Evolutionary conservation across 805 yeast species (phyloP), one percentile per base, ranked within the genome.

Genomic region (Hanseniaspora jakobsenii): DNA sequence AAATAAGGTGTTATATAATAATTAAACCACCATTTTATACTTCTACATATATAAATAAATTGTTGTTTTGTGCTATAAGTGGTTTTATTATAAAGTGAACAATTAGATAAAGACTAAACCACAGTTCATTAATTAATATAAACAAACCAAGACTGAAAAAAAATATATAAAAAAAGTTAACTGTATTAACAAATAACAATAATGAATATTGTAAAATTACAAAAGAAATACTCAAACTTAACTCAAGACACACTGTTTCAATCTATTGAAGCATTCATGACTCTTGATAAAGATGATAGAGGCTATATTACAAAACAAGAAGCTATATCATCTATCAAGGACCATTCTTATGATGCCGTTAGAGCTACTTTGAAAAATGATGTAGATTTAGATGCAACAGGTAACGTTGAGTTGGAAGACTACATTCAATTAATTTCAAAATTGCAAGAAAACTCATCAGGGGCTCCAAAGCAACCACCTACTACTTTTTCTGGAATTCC

Each of bases 361-460:
- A 79, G 98, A 66, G 94, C 86, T 61, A 83, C 96, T 2, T 71
- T 91, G 59, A 91, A 91, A 59, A 34, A 42, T 24, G 74, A 73
- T 43, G 96, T 86, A 38, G 78, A 80, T 52, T 94, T 91, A 27
- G 98, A 91, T 64, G 94, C 97, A 13, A 81, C 94, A 4, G 98
- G 98, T 21, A 89, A 83, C 58, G 96, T 91, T 44, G 98, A 91
- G 61, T 67, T 91, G 58, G 98, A 91, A 48, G 98, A 91, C 60
- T 91, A 76, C 57, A 96, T 89, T 27, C 81, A 79, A 53, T 66
- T 91, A 54, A 72, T 81, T 46, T 82, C 94, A 26, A 85, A 84
- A 59, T 70, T 87, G 51, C 80, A 79, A 57, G 89, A 47, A 47
- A 12, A 48, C 37, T 52, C 55, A 13, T 49, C 52, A 19, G 50